These are phyloP conservation scores for Russula olivacea DNA, from an alignment of 768 basidiomycete species.

Conservation along the genomic window DNA sequence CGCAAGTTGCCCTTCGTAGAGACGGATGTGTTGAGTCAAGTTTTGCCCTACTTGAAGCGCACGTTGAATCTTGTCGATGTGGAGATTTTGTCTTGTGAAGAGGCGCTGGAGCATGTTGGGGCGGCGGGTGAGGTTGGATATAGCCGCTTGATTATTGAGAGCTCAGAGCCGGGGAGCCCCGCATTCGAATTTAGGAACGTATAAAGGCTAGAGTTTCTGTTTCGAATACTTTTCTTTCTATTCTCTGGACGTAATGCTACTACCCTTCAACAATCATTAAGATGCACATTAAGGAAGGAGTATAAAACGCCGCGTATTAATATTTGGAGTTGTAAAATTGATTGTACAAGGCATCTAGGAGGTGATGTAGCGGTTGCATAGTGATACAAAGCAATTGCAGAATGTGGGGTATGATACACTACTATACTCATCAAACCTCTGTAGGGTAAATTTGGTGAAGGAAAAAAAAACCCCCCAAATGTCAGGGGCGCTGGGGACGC, in stretches of 20 bases:
- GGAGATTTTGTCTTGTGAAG: conserved; percentile 63
- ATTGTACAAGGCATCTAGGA: neutral
- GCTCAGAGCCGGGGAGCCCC: conserved; percentile 83
- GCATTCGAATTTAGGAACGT: conserved; percentile 87
- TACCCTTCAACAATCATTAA: neutral
- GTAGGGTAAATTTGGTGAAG: no score
- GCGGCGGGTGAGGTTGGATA: conserved; percentile 48
- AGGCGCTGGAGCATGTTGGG: conserved; percentile 47
- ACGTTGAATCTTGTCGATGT: conserved; percentile 65
- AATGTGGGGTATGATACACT: neutral
- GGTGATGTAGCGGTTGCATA: neutral
- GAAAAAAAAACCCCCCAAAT: no score
- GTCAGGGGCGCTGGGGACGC: no score
- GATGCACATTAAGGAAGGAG: no score
- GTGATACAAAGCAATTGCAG: neutral
- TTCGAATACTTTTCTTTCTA: neutral
- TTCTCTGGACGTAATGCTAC: neutral
- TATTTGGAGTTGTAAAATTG: neutral
- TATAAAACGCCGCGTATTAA: neutral
- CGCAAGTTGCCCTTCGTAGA: conserved; percentile 83
- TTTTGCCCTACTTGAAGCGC: conserved; percentile 77
- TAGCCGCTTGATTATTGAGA: conserved; percentile 64
- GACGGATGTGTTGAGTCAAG: conserved; percentile 57
- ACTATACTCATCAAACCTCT: neutral
- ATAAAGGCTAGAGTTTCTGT: conserved; percentile 22